phyloP scores from a whole-genome alignment of 2,329 filamentous ascomycete genomes.

The Phialophora macrospora region DNA sequence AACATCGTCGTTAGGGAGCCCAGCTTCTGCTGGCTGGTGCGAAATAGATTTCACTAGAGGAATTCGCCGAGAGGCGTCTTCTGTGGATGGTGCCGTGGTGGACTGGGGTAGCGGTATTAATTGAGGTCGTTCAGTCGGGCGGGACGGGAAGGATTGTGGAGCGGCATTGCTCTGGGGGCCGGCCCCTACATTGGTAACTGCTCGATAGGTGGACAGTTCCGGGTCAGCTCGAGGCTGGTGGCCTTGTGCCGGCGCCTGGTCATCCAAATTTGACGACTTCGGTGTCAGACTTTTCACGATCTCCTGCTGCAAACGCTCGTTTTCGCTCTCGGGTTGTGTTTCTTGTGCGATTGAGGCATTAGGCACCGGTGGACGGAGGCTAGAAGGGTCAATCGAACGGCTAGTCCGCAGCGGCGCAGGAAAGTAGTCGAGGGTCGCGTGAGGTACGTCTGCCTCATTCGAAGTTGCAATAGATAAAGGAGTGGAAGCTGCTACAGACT shows the following conservation, averaged over 20 bases:
- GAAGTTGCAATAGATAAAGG: slow-evolving; percentile 8
- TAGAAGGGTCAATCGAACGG: slow-evolving; percentile 25
- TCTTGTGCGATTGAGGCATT: slow-evolving; percentile 45
- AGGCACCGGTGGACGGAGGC: slow-evolving; percentile 43
- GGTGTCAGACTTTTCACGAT: slow-evolving; percentile 56
- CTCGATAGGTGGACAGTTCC: neutral
- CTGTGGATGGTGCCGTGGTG: neutral
- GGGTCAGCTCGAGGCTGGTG: neutral
- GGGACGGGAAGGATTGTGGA: neutral
- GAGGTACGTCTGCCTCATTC: slow-evolving; percentile 18
- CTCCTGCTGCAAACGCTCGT: slow-evolving; percentile 52
- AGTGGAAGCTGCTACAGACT: slow-evolving; percentile 6
- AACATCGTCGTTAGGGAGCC: neutral
- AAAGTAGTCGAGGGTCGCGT: slow-evolving; percentile 36
- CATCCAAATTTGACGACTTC: slow-evolving; percentile 31
- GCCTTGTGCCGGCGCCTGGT: slow-evolving; percentile 6
- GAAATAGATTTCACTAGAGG: neutral
- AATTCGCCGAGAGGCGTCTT: neutral
- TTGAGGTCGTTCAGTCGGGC: neutral
- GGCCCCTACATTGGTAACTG: neutral
- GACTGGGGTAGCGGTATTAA: neutral
- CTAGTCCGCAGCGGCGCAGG: slow-evolving; percentile 38
- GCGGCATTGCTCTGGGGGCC: neutral
- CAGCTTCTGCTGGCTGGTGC: neutral
- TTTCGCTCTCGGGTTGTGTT: slow-evolving; percentile 49